Evolutionary conservation across 1,284 basidiomycete genomes (phyloP).

Genomic region (Leccinum subspadiceum): DNA sequence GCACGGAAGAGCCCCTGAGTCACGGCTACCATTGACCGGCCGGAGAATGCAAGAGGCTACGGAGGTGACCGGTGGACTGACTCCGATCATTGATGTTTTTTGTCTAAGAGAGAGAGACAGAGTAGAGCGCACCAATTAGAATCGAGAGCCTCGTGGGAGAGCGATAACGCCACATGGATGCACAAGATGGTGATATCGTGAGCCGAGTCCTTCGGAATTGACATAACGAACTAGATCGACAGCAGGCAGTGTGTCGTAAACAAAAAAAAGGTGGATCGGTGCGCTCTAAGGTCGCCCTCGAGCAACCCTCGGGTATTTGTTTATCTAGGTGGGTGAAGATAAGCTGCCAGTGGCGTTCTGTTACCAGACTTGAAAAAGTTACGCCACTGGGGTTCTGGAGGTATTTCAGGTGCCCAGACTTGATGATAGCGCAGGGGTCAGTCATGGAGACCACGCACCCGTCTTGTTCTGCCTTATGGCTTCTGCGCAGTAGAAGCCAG

Average conservation of each 20-base stretch:
- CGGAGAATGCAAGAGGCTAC: neutral
- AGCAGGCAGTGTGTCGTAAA: neutral
- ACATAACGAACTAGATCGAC: constrained; percentile 5
- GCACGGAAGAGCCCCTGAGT: neutral
- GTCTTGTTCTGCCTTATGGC: constrained; percentile 13
- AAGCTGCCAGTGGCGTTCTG: neutral
- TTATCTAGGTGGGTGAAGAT: neutral
- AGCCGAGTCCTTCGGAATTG: neutral
- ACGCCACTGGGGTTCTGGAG: neutral
- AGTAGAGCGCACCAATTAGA: neutral
- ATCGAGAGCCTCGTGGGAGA: neutral
- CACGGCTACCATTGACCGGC: neutral
- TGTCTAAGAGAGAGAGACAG: neutral
- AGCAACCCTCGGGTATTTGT: constrained; percentile 1
- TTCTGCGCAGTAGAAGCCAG: constrained; percentile 5
- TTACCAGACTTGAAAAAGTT: constrained; percentile 2
- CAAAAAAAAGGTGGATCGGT: neutral
- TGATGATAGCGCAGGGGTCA: constrained; percentile 10
- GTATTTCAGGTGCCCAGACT: neutral
- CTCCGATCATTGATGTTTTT: constrained; percentile 1
- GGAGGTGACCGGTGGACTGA: neutral
- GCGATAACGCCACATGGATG: constrained; percentile 3
- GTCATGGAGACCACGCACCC: neutral
- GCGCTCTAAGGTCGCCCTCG: neutral
- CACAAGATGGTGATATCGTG: neutral